Evolutionary conservation across 441 rosid species (phyloP).

Genomic region (Populus hybrid): DNA sequence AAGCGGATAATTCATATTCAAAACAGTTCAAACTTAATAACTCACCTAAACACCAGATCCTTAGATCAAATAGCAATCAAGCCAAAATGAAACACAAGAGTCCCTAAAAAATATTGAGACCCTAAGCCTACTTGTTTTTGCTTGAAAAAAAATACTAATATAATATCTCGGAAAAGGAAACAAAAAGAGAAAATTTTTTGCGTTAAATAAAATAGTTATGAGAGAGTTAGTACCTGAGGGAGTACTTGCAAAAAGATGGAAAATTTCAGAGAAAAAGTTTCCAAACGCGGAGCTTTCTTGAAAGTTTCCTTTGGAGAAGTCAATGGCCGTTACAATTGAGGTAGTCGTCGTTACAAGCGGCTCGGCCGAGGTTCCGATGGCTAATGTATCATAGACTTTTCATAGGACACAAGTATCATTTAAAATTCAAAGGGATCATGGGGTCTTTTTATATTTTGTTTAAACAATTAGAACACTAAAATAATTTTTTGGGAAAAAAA

Average conservation of each 20-base stretch:
- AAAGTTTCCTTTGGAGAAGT: neutral
- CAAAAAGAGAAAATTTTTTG: neutral
- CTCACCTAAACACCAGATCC: conserved; percentile 15
- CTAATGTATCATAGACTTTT: too few species aligned
- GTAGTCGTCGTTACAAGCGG: too few species aligned
- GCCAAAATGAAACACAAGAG: neutral
- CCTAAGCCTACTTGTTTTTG: neutral
- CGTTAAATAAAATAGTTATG: neutral
- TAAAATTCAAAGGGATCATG: too few species aligned
- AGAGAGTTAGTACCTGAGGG: conserved; percentile 27
- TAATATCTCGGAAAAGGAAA: neutral
- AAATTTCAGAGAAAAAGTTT: conserved; percentile 19
- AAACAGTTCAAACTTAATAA: neutral
- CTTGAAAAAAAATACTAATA: neutral
- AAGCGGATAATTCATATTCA: too few species aligned
- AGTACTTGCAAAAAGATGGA: conserved; percentile 9
- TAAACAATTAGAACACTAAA: too few species aligned
- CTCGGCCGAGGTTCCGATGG: too few species aligned
- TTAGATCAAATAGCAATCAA: neutral
- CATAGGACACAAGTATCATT: too few species aligned
- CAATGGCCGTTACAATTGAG: too few species aligned
- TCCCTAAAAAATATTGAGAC: neutral
- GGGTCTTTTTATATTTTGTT: too few species aligned
- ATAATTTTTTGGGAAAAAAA: too few species aligned
- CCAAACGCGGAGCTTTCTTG: conserved; percentile 21